A percentile compares a stretch with the other conserved stretches of the same genome.
Evolutionary conservation across 2,329 filamentous ascomycete genomes (phyloP).

Genomic region (Aphanoascus verrucosus): DNA sequence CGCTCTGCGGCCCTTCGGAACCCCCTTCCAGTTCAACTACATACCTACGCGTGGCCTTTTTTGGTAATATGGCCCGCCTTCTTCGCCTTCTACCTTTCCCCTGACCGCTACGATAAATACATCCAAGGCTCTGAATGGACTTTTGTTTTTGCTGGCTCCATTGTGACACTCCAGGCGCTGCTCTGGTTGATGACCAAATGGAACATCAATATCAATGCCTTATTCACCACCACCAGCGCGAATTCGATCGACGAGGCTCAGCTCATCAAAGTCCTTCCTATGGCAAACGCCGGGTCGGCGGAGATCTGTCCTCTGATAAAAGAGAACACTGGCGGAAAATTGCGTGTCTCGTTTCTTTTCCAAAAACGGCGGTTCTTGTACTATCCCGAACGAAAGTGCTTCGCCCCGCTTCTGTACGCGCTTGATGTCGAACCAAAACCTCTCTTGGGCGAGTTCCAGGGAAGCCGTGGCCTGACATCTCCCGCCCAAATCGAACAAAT

Average conservation of each 20-base stretch:
- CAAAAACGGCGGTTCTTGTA: slow-evolving; percentile 96
- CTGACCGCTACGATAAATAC: slow-evolving; percentile 77
- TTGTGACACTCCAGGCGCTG: slow-evolving; percentile 77
- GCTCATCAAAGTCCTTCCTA: slow-evolving; percentile 85
- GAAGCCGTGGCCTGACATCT: slow-evolving; percentile 61
- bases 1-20: slow-evolving; percentile 77
- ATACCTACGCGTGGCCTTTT: slow-evolving; percentile 90
- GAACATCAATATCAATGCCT: slow-evolving; percentile 76
- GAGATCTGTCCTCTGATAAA: slow-evolving; percentile 76
- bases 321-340: slow-evolving; percentile 64
- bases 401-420: slow-evolving; percentile 69
- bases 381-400: slow-evolving; percentile 58
- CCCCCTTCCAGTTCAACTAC: slow-evolving; percentile 67
- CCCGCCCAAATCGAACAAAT: slow-evolving; percentile 67
- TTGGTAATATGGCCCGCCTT: slow-evolving; percentile 85
- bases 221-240: slow-evolving; percentile 68
- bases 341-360: slow-evolving; percentile 80
- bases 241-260: slow-evolving; percentile 60
- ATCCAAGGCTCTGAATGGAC: slow-evolving; percentile 97
- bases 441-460: slow-evolving; percentile 64
- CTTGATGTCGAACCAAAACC: slow-evolving; percentile 83
- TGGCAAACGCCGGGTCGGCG: slow-evolving; percentile 75
- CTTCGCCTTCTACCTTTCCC: slow-evolving; percentile 72
- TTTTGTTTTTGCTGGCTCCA: slow-evolving; percentile 82
- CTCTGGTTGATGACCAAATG: slow-evolving; percentile 95